Evolutionary conservation across 108 stramenopile species (phyloP), one percentile per base, ranked within the genome.

Genomic region (Fragilaria crotonensis): DNA sequence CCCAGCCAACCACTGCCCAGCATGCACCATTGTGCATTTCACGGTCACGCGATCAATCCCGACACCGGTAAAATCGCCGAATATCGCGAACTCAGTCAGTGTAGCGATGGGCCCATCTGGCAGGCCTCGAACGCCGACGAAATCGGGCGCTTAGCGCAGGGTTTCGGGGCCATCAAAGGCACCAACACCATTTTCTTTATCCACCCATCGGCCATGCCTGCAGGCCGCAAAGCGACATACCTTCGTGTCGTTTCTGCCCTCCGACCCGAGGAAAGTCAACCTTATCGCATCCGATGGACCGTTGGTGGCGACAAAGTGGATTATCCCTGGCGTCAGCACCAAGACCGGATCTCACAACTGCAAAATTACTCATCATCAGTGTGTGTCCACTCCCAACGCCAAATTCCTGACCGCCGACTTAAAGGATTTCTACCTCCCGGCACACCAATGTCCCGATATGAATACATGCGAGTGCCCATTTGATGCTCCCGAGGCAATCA

Each of bases 341-440:
- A 25, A 70, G 70, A 17, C 74, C 77, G 0, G 66, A 68, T 32
- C 32, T 81, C 2, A 33, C 63, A 23, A 64, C 76, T 11, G 70
- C 60, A 0, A 81, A 83, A 59, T 22, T 68, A 9, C 52, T 76
- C 0, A 26, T 82, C 66, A 81, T 74, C 66, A 77, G 69, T 44
- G 57, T 71, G 33, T 81, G 27, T 69, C 63, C 48, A 73, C 57
- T 5, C 50, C 47, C 0, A 47, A 27, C 0, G 74, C 75, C 5
- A 41, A 48, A 7, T 67, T 48, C 59, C 33, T 72, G 59, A 48
- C 50, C 29, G 7, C 60, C n/a, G 74, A 75, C 49, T 18, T 76
- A 49, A 67, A 59, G 26, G 57, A 74, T 32, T 77, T 77, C 53
- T 78, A 71, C 60, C 71, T 67, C 28, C n/a, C n/a, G n/a, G n/a